Base-by-base conservation (phyloP, 225 moss, liverwort and hornwort genomes). In the Asterella californica region DNA sequence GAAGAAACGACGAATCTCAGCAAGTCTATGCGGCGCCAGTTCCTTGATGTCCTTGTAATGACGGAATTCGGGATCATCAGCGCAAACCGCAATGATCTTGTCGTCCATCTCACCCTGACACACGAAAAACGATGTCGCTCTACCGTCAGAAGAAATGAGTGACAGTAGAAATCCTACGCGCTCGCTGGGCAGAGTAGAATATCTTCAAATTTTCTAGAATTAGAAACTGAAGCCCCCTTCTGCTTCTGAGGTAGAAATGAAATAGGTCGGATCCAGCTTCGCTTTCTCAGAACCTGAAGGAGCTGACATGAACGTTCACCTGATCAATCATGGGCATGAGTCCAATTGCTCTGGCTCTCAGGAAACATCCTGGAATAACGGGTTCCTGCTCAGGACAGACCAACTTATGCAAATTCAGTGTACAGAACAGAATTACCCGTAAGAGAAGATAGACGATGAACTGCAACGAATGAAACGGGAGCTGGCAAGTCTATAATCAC, bases 241-340 rank as follows among this genome's bases (percentile, higher is more conserved):
- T n/a, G n/a, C n/a, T n/a, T n/a, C n/a, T n/a, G n/a, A n/a, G n/a
- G 5, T 57, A 57, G 11, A 14, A 24, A 2, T 57, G 57, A 14
- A 57, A 24, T 14, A 2, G 57, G 10, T 24, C 4, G 2, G 57
- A 57, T 57, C 57, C 57, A 17, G 17, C 57, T 12, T 9, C 61
- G 27, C 4, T 24, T 29, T 2, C 24, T 29, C 2, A 5, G 2
- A 18, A 34, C 34, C 18, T 36, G 38, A 34, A n/a, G n/a, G 2
- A 8, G 36, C 19, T 42, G 42, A 42, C 42, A 42, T 42, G 42
- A 38, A 70, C 21, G 50, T 32, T 54, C 70, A 88, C 87, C 83
- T 89, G 89, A 42, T 89, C 89, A 65, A 89, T 89, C 89, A 89
- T 89, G 34, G 89, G 89, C 89, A 89, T 89, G 36, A 89, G 86